These are phyloP conservation scores for Globisporangium splendens DNA, from an alignment of 352 stramenopile genomes.

Conservation along the genomic window DNA sequence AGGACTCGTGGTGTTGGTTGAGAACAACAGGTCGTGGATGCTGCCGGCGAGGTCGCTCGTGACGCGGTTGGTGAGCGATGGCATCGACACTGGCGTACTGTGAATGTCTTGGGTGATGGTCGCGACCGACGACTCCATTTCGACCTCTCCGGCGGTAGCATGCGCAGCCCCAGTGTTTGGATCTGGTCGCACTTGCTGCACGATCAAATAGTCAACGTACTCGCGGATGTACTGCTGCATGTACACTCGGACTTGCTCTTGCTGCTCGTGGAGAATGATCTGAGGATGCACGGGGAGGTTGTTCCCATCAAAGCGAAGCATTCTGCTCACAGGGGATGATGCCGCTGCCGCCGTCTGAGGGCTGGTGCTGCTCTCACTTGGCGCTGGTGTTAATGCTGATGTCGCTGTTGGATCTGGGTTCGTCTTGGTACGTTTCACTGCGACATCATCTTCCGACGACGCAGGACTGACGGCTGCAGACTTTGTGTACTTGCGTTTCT, in stretches of 20 bases:
- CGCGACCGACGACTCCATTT: constrained; percentile 5
- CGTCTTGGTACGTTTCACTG: constrained; percentile 24
- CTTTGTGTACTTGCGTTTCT: constrained; percentile 43
- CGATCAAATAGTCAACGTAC: constrained; percentile 49
- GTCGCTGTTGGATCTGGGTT: background rate
- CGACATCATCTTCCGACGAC: constrained; percentile 28
- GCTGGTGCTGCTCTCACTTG: background rate
- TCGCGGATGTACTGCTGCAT: constrained; percentile 66
- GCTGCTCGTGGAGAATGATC: constrained; percentile 37
- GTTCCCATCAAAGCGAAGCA: constrained; percentile 44
- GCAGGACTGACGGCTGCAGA: constrained; percentile 23
- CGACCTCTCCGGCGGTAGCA: background rate
- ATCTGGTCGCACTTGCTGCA: constrained; percentile 23
- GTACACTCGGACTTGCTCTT: constrained; percentile 45
- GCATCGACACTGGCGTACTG: constrained; percentile 48
- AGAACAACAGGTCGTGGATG: constrained; percentile 66
- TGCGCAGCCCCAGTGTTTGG: background rate
- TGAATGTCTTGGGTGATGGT: constrained; percentile 38
- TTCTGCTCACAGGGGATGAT: background rate
- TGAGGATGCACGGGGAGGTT: constrained; percentile 48
- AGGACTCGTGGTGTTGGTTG: constrained; percentile 50
- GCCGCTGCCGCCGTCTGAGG: background rate
- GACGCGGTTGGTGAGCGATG: constrained; percentile 37
- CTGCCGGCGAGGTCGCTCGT: constrained; percentile 36
- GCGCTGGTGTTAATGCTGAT: background rate